phyloP scores from a whole-genome alignment of 2,329 filamentous ascomycete species.

The Colletotrichum falcatum region DNA sequence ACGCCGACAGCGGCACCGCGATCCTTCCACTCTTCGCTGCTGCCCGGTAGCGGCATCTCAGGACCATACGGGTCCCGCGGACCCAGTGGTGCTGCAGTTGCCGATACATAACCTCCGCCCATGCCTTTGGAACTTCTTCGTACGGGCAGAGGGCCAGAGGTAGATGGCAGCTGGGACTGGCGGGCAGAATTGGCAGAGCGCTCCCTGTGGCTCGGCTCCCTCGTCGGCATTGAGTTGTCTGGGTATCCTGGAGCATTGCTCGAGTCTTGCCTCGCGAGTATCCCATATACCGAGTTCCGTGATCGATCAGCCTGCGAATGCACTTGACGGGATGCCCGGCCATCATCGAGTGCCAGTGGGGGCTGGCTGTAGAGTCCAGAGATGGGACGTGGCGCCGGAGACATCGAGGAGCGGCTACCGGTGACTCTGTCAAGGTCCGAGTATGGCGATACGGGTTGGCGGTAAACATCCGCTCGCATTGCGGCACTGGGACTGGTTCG shows the following conservation, averaged over 20 bases:
- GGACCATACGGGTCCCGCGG: slow-evolving; percentile 49
- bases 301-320: slow-evolving; percentile 70
- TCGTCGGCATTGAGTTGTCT: slow-evolving; percentile 68
- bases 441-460: slow-evolving; percentile 27
- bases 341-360: slow-evolving; percentile 36
- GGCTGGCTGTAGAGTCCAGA: slow-evolving; percentile 45
- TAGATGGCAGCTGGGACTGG: slow-evolving; percentile 62
- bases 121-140: slow-evolving; percentile 82
- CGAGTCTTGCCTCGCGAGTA: slow-evolving; percentile 71
- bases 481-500: slow-evolving; percentile 33
- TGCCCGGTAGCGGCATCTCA: slow-evolving; percentile 61
- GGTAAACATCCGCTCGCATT: slow-evolving; percentile 34
- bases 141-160: slow-evolving; percentile 75
- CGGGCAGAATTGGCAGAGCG: slow-evolving; percentile 73
- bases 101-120: slow-evolving; percentile 65
- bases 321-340: slow-evolving; percentile 56
- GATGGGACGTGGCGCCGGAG: slow-evolving; percentile 25
- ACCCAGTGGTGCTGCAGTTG: slow-evolving; percentile 58
- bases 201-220: slow-evolving; percentile 78
- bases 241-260: slow-evolving; percentile 70
- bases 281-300: slow-evolving; percentile 66
- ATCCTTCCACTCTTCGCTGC: slow-evolving; percentile 96
- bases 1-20: slow-evolving; percentile 89
- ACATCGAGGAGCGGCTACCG: slow-evolving; percentile 15
- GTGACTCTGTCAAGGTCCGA: slow-evolving; percentile 27